Evolutionary conservation across 345 rosid genomes (phyloP), one percentile per base, ranked within the genome.

Genomic region (Pelargonium nanum): DNA sequence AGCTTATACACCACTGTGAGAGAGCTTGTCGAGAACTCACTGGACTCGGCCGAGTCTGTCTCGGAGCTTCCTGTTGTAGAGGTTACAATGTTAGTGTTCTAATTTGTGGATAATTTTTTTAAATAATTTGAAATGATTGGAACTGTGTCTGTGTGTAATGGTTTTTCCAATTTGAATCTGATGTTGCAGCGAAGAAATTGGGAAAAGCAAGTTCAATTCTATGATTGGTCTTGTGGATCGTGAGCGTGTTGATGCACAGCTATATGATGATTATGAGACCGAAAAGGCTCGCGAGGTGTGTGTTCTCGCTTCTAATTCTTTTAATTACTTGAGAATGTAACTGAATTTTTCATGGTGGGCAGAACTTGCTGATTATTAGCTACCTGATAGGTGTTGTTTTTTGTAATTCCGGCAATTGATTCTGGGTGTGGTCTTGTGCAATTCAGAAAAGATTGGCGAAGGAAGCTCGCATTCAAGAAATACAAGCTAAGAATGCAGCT

Each of bases 141-240:
- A 19, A 3, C 30, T 2, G 12, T 7, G 2, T 22, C 32, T 57
- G 25, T 20, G 20, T 55, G 23, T 58, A 51, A 23, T 56, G 13
- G 8, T 25, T 24, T 24, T 24, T 56, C 61, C 26, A 61, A 61
- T 22, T 60, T 23, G 24, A 51, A 55, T 57, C 65, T 65, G 16
- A 57, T 80, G 62, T 62, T 82, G 68, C 72, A 92, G 98, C 52
- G 95, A 92, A 67, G 98, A 92, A 83, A 87, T 92, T 34, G 87
- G 75, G 61, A 92, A 82, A 74, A 78, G 81, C 63, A 85, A 87
- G 83, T 89, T 87, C 60, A 89, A 92, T 71, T 77, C 98, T 44
- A 85, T 92, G 98, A 92, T 92, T 67, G 97, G 97, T 66, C 96
- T 89, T 65, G 77, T 80, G 65, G 89, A 92, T 66, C 78, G 89